Evolutionary conservation across 2,329 filamentous ascomycete species (phyloP).

Genomic region (Amylocarpus encephaloides): DNA sequence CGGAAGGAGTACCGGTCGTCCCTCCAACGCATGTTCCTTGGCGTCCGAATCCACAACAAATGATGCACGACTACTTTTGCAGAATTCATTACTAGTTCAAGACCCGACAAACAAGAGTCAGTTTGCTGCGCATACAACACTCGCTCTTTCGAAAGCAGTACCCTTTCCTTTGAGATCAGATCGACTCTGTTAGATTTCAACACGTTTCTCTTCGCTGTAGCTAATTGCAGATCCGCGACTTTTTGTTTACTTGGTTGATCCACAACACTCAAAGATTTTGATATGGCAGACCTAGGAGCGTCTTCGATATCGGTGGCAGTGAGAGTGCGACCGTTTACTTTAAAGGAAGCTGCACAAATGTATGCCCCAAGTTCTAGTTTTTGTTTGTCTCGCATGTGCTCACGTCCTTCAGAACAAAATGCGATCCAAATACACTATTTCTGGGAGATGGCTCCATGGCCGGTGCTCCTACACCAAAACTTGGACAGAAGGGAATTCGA

Average conservation of each 20-base stretch:
- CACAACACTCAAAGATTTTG: conserved; percentile 6
- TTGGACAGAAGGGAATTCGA: conserved; percentile 78
- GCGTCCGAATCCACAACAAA: too few relatives aligned
- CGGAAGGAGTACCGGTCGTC: too few relatives aligned
- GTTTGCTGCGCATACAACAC: too few relatives aligned
- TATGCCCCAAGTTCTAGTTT: conserved; percentile 34
- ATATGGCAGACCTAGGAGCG: conserved; percentile 28
- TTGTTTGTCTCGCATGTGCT: conserved; percentile 8
- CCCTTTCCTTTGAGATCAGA: too few relatives aligned
- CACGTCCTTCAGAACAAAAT: conserved; percentile 36
- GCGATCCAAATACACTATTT: conserved; percentile 82
- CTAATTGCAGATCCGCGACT: background rate
- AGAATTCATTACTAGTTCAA: too few relatives aligned
- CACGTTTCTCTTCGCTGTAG: background rate
- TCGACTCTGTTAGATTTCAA: too few relatives aligned
- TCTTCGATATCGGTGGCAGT: conserved; percentile 43
- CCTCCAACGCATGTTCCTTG: too few relatives aligned
- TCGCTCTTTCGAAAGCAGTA: too few relatives aligned
- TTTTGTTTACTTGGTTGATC: conserved; percentile 10
- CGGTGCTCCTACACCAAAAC: conserved; percentile 75
- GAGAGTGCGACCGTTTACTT: conserved; percentile 67
- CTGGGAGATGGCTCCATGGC: conserved; percentile 95
- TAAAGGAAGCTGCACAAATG: conserved; percentile 91
- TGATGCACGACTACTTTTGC: too few relatives aligned
- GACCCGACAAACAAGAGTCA: too few relatives aligned